Base-by-base conservation (phyloP, 768 basidiomycete species). In the Leccinellum rugosiceps region DNA sequence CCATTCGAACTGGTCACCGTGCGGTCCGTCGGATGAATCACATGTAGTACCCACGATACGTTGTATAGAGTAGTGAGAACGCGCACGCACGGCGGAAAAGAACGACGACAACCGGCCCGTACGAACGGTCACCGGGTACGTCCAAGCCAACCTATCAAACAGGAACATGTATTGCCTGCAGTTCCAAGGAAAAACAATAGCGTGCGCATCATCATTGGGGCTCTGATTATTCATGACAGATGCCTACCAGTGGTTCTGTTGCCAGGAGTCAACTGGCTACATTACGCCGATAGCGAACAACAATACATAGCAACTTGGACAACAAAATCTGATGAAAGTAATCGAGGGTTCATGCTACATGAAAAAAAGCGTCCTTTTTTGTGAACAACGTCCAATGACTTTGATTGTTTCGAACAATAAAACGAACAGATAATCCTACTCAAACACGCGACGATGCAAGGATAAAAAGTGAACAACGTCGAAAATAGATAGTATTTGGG, bases 401-500 rank as follows among this genome's bases (percentile, higher is more conserved):
- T 25, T 6, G 17, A 30, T 28, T 23, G 55, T 44, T 25, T 41
- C 21, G 13, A 58, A 35, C 49, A 19, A 58, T 43, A 31, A n/a
- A 43, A 19, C 7, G 34, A 43, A 43, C 38, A 9, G 9, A 7
- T 15, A n/a, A 54, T 50, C 35, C n/a, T 32, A 31, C 50, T 49
- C 21, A 13, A 44, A 58, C 38, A 9, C 32, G 15, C 31, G 32
- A 50, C 52, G 10, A 28, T 34, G 41, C 15, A 47, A 50, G n/a
- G 43, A 46, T n/a, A 23, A 21, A 19, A n/a, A 13, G 6, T 43
- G 28, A 25, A 28, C 23, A 34, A 41, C 30, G 34, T 41, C 38
- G n/a, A n/a, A n/a, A 60, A 69, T 62, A 68, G 50, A 63, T 67
- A 63, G 55, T 56, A 72, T 77, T 77, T 61, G 15, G 62, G 78